Evolutionary conservation across 805 yeast species (phyloP).

Genomic region (Suhomyces faveliae): DNA sequence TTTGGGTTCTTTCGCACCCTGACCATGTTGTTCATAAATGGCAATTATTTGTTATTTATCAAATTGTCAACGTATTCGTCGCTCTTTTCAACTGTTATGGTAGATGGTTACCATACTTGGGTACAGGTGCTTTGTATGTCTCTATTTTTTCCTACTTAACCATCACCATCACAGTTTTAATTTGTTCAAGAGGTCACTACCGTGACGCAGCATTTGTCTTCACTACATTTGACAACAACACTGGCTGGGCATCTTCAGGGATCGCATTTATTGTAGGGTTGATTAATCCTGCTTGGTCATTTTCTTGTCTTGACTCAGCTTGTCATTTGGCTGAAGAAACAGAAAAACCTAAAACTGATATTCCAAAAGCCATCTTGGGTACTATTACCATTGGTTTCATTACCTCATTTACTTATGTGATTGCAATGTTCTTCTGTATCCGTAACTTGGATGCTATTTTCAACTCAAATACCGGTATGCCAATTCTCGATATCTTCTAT

Average conservation of each 20-base stretch:
- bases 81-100: slow-evolving; percentile 38
- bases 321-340: slow-evolving; percentile 45
- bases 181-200: slow-evolving; percentile 35
- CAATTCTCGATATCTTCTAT: slow-evolving; percentile 40
- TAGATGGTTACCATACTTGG: slow-evolving; percentile 33
- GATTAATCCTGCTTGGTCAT: slow-evolving; percentile 39
- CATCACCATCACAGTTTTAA: slow-evolving; percentile 39
- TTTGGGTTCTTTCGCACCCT: slow-evolving; percentile 37
- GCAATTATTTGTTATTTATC: slow-evolving; percentile 38
- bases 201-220: slow-evolving; percentile 27
- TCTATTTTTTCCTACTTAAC: slow-evolving; percentile 35
- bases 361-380: slow-evolving; percentile 39
- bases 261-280: slow-evolving; percentile 40
- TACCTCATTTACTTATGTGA: slow-evolving; percentile 38
- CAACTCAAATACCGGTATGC: slow-evolving; percentile 33
- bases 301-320: slow-evolving; percentile 41
- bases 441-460: slow-evolving; percentile 30
- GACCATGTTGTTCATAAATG: slow-evolving; percentile 32
- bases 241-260: slow-evolving; percentile 32
- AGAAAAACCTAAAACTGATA: slow-evolving; percentile 34
- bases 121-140: slow-evolving; percentile 33
- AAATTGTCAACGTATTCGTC: slow-evolving; percentile 32
- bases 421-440: slow-evolving; percentile 41
- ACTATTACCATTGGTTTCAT: slow-evolving; percentile 42
- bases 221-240: slow-evolving; percentile 22